phyloP scores from a whole-genome alignment of 768 basidiomycete genomes.

The Russula abietina region DNA sequence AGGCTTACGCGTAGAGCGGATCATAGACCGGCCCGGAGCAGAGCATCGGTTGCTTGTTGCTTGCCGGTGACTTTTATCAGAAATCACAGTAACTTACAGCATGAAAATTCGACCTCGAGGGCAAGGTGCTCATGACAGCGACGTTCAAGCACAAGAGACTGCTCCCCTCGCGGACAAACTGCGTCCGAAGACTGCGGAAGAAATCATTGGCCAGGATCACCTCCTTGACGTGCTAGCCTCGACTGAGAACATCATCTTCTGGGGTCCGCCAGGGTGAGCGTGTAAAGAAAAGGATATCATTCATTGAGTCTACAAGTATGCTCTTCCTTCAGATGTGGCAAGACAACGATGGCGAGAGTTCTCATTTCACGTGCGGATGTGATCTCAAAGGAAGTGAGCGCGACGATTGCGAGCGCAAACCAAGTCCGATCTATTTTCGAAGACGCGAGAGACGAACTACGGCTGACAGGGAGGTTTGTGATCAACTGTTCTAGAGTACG shows the following conservation, averaged over 20 bases:
- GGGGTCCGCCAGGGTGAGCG: conserved; percentile 67
- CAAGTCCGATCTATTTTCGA: conserved; percentile 72
- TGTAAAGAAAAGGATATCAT: neutral
- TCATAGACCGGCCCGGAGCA: too few relatives aligned
- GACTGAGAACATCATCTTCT: conserved; percentile 58
- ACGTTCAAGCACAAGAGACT: conserved; percentile 17
- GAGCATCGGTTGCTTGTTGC: too few relatives aligned
- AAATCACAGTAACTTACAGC: too few relatives aligned
- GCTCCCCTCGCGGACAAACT: conserved; percentile 68
- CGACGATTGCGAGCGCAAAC: conserved; percentile 60
- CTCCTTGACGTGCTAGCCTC: conserved; percentile 45
- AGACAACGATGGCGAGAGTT: conserved; percentile 70
- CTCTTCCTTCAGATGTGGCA: conserved; percentile 46
- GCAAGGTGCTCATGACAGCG: neutral
- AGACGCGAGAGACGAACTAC: conserved; percentile 62
- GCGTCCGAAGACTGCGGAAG: conserved; percentile 54
- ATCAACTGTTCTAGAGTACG: neutral
- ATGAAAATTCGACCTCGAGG: neutral
- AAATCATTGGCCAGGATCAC: conserved; percentile 70
- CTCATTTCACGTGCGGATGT: conserved; percentile 54
- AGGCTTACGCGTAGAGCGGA: too few relatives aligned
- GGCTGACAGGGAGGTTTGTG: conserved; percentile 55
- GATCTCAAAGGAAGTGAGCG: conserved; percentile 70
- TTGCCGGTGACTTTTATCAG: too few relatives aligned
- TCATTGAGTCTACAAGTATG: neutral